Evolutionary conservation across 176 grass and related monocot species (phyloP).

Genomic region (Lolium perenne): DNA sequence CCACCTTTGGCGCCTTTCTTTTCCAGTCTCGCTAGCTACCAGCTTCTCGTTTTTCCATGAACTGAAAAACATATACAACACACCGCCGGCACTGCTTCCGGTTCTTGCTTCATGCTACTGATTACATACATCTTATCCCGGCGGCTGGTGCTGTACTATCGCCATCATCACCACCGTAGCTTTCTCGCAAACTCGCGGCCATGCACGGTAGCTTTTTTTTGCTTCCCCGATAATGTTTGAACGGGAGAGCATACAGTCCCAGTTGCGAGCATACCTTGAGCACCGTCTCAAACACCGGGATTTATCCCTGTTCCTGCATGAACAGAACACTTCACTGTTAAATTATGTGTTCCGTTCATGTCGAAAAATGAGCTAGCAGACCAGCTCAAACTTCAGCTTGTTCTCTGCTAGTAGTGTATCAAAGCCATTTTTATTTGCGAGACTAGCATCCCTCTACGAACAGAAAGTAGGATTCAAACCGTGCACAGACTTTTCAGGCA

Average conservation of each 20-base stretch:
- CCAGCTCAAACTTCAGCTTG: neutral
- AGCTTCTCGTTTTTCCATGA: constrained; percentile 25
- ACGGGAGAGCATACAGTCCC: too few species aligned
- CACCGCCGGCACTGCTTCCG: neutral
- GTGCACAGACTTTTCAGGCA: constrained; percentile 20
- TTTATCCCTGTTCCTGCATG: neutral
- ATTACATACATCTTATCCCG: constrained; percentile 28
- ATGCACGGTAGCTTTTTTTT: constrained; percentile 45
- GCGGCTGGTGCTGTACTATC: constrained; percentile 33
- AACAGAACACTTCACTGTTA: neutral
- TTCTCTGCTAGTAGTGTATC: neutral
- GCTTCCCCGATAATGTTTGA: constrained; percentile 42
- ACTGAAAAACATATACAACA: constrained; percentile 1
- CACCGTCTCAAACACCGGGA: neutral
- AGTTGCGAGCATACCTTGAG: neutral
- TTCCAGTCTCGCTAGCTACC: neutral
- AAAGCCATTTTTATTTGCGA: neutral
- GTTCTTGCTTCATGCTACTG: constrained; percentile 40
- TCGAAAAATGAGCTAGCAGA: neutral
- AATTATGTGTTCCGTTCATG: neutral
- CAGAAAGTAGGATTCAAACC: neutral
- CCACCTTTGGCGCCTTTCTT: constrained; percentile 32
- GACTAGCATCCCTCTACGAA: neutral
- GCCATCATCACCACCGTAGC: constrained; percentile 38
- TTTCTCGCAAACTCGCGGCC: constrained; percentile 43